These are phyloP conservation scores for Pestalotiopsis sp. DNA, from an alignment of 2,329 filamentous ascomycete species.

Conservation along the genomic window DNA sequence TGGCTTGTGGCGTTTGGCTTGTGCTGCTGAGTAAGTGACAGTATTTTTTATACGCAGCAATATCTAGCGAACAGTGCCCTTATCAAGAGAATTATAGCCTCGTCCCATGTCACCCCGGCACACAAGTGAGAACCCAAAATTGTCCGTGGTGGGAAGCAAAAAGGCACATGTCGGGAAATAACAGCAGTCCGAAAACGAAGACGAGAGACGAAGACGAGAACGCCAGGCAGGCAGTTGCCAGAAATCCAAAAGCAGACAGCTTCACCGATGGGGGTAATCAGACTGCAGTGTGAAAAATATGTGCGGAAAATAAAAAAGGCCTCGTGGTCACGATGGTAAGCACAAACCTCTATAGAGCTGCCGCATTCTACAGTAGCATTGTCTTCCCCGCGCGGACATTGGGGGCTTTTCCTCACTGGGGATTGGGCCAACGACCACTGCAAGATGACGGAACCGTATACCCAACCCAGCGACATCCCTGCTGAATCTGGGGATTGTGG, in stretches of 20 bases:
- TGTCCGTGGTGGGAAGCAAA: neutral
- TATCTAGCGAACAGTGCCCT: neutral
- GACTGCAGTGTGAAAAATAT: neutral
- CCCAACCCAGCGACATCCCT: neutral
- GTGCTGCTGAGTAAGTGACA: neutral
- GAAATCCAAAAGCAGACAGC: neutral
- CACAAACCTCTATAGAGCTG: neutral
- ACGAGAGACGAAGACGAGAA: conserved; percentile 1
- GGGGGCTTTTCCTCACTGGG: neutral
- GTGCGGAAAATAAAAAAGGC: neutral
- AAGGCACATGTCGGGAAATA: neutral
- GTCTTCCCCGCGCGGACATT: conserved; percentile 1
- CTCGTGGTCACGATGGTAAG: neutral
- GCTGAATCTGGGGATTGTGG: conserved; percentile 1
- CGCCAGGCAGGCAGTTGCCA: neutral
- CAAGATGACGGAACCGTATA: neutral
- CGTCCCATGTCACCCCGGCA: neutral
- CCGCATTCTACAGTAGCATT: conserved; percentile 3
- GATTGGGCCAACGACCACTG: neutral
- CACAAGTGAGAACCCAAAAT: neutral
- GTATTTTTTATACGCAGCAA: neutral
- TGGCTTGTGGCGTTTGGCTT: neutral
- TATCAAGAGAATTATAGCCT: neutral
- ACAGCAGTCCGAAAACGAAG: conserved; percentile 1
- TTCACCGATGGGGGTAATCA: neutral